phyloP scores from a whole-genome alignment of 306 rosid species.

The Dryas alaskensis region DNA sequence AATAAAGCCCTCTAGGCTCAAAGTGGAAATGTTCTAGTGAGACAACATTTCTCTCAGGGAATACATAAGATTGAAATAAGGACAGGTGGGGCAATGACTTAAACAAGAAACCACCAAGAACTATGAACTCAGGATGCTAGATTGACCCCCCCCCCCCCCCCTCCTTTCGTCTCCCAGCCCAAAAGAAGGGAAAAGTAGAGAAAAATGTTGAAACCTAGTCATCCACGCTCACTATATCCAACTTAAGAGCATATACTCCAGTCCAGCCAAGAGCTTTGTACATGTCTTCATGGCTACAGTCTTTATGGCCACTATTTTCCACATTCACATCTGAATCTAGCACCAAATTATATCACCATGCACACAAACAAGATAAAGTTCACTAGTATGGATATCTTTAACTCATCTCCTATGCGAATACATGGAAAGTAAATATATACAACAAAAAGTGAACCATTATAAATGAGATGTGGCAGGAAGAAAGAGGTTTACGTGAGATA shows the following conservation, averaged over 20 bases:
- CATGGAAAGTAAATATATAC: slow-evolving; percentile 1
- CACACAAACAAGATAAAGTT: neutral
- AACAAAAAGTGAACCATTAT: neutral
- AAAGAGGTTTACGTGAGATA: slow-evolving; percentile 42
- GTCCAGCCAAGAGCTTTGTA: neutral
- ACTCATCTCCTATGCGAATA: neutral
- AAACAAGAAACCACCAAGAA: no score
- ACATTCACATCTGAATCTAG: neutral
- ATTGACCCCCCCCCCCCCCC: no score
- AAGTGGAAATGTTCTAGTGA: no score
- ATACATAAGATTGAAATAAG: no score
- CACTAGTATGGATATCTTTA: neutral
- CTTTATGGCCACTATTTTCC: neutral
- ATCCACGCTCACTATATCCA: neutral
- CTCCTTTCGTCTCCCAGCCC: no score
- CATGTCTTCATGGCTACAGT: neutral
- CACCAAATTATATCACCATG: neutral
- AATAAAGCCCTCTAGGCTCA: no score
- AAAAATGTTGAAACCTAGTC: neutral
- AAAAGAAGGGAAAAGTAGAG: no score
- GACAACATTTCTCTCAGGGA: no score
- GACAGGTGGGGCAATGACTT: no score
- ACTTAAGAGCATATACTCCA: neutral
- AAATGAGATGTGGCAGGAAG: slow-evolving; percentile 17
- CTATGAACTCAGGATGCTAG: no score